These are phyloP conservation scores for Saksenaea vasiformis DNA, from an alignment of 371 early-diverging fungal species.

Conservation along the genomic window DNA sequence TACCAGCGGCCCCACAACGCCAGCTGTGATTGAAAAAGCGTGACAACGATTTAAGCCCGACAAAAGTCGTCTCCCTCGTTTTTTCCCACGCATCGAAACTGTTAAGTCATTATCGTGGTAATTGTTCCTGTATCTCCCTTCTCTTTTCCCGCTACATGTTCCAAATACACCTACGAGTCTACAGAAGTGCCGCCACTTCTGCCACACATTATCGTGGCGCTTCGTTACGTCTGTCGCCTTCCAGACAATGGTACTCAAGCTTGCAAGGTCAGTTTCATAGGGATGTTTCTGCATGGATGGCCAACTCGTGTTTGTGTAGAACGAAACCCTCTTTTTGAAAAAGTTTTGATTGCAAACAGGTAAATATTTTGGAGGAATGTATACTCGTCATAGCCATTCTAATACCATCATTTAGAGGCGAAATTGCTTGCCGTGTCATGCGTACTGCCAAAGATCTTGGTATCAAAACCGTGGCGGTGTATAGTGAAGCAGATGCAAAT, in stretches of 20 bases:
- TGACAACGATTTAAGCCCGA: neutral
- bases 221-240: neutral
- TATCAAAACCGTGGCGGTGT: conserved; percentile 95
- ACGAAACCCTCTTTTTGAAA: conserved; percentile 78
- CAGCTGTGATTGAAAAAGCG: neutral
- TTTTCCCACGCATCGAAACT: conserved; percentile 12
- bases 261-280: conserved; percentile 5
- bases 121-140: neutral
- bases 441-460: conserved; percentile 87
- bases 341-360: conserved; percentile 89
- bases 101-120: neutral
- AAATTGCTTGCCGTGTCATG: conserved; percentile 90
- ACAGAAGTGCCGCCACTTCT: neutral
- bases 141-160: neutral
- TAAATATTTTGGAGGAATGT: conserved; percentile 12
- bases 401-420: conserved; percentile 56
- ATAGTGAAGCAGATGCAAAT: conserved; percentile 90
- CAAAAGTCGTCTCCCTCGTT: neutral
- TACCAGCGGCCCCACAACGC: neutral
- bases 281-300: neutral
- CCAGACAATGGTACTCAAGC: conserved; percentile 16
- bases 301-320: conserved; percentile 27
- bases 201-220: neutral
- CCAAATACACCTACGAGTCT: neutral
- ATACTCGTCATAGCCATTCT: neutral